Evolutionary conservation across 495 filamentous ascomycete species (phyloP).

Genomic region (Evansstolkia leycettana): DNA sequence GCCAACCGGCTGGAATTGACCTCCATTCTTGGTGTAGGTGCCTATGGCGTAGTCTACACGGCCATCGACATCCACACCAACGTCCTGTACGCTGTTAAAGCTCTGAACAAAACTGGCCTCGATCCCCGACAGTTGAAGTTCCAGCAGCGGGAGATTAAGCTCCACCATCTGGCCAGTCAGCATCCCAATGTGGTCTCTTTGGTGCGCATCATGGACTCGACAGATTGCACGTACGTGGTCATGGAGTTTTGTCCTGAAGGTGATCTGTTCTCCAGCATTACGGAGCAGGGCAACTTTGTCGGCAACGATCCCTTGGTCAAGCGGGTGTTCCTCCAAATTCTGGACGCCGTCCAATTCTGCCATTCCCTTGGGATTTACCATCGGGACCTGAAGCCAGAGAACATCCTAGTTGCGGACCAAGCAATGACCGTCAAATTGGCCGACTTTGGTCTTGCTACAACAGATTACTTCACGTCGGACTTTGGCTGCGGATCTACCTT

Average conservation of each 20-base stretch:
- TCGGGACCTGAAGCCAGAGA: constrained; percentile 95
- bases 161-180: constrained; percentile 77
- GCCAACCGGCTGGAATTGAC: constrained; percentile 74
- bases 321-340: constrained; percentile 82
- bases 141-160: constrained; percentile 83
- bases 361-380: constrained; percentile 92
- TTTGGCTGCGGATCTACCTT: constrained; percentile 98
- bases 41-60: constrained; percentile 94
- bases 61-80: constrained; percentile 79
- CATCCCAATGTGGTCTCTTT: constrained; percentile 93
- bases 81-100: constrained; percentile 87
- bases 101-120: constrained; percentile 82
- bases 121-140: constrained; percentile 79
- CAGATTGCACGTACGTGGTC: constrained; percentile 92
- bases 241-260: constrained; percentile 97
- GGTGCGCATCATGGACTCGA: constrained; percentile 83
- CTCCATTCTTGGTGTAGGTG: constrained; percentile 79
- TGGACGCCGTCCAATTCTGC: constrained; percentile 96
- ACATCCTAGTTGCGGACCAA: constrained; percentile 81
- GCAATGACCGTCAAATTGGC: constrained; percentile 89
- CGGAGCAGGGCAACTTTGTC: constrained; percentile 83
- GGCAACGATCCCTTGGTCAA: constrained; percentile 85
- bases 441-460: constrained; percentile 91
- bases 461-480: constrained; percentile 72
- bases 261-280: constrained; percentile 94